Evolutionary conservation across 352 stramenopile species (phyloP), one percentile per base, ranked within the genome.

Genomic region (Globisporangium solare): DNA sequence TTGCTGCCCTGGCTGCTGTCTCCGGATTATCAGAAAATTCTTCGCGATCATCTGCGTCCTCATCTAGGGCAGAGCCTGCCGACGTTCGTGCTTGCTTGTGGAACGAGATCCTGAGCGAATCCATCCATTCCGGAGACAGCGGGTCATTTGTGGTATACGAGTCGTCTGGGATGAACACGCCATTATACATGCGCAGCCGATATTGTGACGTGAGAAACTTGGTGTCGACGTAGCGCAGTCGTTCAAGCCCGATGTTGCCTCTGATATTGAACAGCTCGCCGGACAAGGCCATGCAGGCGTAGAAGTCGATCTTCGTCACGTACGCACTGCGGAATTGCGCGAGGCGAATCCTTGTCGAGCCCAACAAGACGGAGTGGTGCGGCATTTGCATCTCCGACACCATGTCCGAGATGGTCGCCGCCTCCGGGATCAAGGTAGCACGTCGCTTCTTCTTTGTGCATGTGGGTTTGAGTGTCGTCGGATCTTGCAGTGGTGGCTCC

Each of bases 191-290:
- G 6, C 79, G 76, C 27, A 94, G 42, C 13, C 73, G 78, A 62
- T 89, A 73, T 24, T 86, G 77, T 1, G 79, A 66, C 3, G 63
- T 84, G 13, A 94, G 61, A 14, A 88, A 50, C 54, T 88, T 86
- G 8, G 81, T 74, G 31, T 89, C 77, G 14, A 94, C 68, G 37
- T 89, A 89, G 15, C 83, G 79, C 22, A 94, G 58, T 1, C 83
- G 71, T 42, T 94, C 81, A 40, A 94, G 63, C 0, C 81, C 83
- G 20, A 94, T 82, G 46, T 92, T 92, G 2, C 81, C 83, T 57
- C 92, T 94, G 58, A 92, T 76, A 47, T 94, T 92, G 54, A 92
- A 86, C 63, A 89, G 76, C 51, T 94, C 83, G 7, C 81, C 81
- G 0, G 70, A 79, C 27, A 91, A 75, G 12, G 79, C 77, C 81